Evolutionary conservation across 352 stramenopile genomes (phyloP).

Genomic region (Aphanomyces invadans): DNA sequence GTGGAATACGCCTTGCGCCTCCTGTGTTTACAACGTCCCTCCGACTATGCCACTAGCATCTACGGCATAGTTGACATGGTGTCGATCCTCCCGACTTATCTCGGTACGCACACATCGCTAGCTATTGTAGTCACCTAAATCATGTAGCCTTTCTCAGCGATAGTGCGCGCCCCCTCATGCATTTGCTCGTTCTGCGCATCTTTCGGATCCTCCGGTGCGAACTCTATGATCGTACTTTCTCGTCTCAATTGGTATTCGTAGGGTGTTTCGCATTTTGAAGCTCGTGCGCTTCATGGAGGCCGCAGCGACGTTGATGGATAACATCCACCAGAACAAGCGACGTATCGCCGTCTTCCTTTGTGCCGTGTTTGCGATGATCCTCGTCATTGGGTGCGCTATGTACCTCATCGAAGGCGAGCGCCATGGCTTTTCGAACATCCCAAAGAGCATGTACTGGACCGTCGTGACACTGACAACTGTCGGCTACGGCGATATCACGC

Average conservation of each 20-base stretch:
- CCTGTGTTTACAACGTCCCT: slow-evolving; percentile 47
- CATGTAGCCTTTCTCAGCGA: slow-evolving; percentile 45
- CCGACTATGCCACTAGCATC: slow-evolving; percentile 58
- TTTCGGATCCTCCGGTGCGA: slow-evolving; percentile 59
- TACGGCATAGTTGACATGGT: slow-evolving; percentile 69
- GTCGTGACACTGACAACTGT: slow-evolving; percentile 85
- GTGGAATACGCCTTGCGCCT: slow-evolving; percentile 68
- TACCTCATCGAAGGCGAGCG: slow-evolving; percentile 73
- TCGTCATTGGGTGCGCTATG: slow-evolving; percentile 76
- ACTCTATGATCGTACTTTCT: not conserved
- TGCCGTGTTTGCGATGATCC: slow-evolving; percentile 59
- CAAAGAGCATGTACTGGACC: slow-evolving; percentile 81
- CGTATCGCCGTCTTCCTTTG: slow-evolving; percentile 72
- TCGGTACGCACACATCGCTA: slow-evolving; percentile 34
- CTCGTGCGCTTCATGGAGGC: slow-evolving; percentile 68
- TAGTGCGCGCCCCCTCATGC: slow-evolving; percentile 50
- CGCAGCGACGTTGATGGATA: slow-evolving; percentile 57
- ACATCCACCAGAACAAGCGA: slow-evolving; percentile 71
- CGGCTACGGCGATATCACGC: slow-evolving; percentile 78
- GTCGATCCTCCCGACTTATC: slow-evolving; percentile 68
- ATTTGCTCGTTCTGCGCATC: slow-evolving; percentile 64
- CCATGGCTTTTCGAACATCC: slow-evolving; percentile 79
- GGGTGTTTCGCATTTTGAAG: slow-evolving; percentile 62
- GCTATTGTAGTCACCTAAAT: not conserved
- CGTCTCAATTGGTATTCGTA: not conserved